phyloP scores from a whole-genome alignment of 495 filamentous ascomycete genomes.

The Gamarada debralockiae region DNA sequence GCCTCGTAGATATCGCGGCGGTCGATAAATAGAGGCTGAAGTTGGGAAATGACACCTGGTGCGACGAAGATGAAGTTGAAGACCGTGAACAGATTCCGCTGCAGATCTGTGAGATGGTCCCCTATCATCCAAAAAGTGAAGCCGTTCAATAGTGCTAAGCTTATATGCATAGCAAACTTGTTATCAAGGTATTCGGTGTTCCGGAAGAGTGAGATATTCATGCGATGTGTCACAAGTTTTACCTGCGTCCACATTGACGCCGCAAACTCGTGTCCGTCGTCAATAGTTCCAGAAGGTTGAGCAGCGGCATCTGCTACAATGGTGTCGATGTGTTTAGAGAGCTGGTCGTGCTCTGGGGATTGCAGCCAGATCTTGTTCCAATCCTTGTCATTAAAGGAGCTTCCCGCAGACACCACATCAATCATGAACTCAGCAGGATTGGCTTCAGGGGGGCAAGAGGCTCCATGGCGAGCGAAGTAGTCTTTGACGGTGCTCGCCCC shows the following conservation, averaged over 20 bases:
- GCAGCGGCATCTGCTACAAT: slow-evolving; percentile 43
- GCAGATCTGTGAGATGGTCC: slow-evolving; percentile 25
- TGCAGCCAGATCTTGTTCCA: slow-evolving; percentile 43
- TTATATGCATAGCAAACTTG: slow-evolving; percentile 34
- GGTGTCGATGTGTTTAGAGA: slow-evolving; percentile 40
- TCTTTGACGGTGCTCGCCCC: slow-evolving; percentile 39
- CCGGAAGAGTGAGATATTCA: slow-evolving; percentile 33
- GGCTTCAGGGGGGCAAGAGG: slow-evolving; percentile 37
- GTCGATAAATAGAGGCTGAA: slow-evolving; percentile 66
- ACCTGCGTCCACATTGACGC: slow-evolving; percentile 32
- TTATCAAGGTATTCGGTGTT: slow-evolving; percentile 37
- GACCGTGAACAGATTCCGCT: slow-evolving; percentile 27
- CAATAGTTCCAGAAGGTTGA: slow-evolving; percentile 15
- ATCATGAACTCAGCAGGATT: slow-evolving; percentile 58
- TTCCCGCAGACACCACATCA: slow-evolving; percentile 56
- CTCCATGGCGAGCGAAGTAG: slow-evolving; percentile 51
- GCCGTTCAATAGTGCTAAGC: slow-evolving; percentile 45
- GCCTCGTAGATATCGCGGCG: slow-evolving; percentile 63
- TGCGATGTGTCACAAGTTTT: slow-evolving; percentile 29
- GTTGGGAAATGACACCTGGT: slow-evolving; percentile 30
- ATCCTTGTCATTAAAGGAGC: slow-evolving; percentile 50
- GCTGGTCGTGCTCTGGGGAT: slow-evolving; percentile 32
- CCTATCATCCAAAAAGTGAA: slow-evolving; percentile 41
- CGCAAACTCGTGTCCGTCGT: slow-evolving; percentile 47
- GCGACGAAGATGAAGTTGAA: slow-evolving; percentile 29